Conservation (phyloP, 2,329 filamentous ascomycete genomes). For the Didymella glomerata region DNA sequence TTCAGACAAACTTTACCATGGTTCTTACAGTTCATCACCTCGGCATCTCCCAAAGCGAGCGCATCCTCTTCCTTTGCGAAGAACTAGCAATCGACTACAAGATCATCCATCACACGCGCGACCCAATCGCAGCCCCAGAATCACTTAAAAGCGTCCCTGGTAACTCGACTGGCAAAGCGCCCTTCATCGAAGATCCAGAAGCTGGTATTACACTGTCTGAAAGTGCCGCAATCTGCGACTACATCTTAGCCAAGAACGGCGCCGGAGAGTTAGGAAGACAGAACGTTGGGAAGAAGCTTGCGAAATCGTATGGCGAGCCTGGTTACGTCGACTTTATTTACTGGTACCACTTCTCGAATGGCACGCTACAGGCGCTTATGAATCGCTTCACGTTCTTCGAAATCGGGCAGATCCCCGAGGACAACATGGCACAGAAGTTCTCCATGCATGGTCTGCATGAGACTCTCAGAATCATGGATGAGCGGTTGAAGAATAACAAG, state of each 20-base stretch:
- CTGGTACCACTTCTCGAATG: conserved; percentile 66
- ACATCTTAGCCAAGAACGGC: conserved; percentile 62
- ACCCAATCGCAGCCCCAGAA: conserved; percentile 47
- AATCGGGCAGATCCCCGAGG: conserved; percentile 32
- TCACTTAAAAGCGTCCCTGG: conserved; percentile 27
- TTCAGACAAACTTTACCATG: conserved; percentile 15
- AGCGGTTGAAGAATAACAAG: conserved; percentile 55
- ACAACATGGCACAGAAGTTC: conserved; percentile 28
- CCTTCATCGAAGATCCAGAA: conserved; percentile 63
- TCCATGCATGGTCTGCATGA: conserved; percentile 42
- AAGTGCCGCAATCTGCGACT: conserved; percentile 66
- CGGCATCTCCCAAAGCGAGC: conserved; percentile 65
- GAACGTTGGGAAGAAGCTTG: conserved; percentile 16
- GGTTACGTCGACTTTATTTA: conserved; percentile 67
- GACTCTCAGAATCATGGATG: conserved; percentile 57
- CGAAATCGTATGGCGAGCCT: conserved; percentile 49
- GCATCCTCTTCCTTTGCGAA: conserved; percentile 69
- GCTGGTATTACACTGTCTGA: conserved; percentile 62
- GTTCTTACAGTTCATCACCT: conserved; percentile 40
- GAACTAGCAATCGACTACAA: conserved; percentile 66
- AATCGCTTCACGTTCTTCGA: conserved; percentile 40
- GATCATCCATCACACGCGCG: conserved; percentile 56
- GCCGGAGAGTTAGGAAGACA: conserved; percentile 55
- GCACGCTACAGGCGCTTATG: conserved; percentile 49
- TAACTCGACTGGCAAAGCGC: conserved; percentile 60